Percentiles rank a stretch among this genome's conserved stretches.
Conservation (phyloP, 257 asterid species). For the Salvia rosmarinus region DNA sequence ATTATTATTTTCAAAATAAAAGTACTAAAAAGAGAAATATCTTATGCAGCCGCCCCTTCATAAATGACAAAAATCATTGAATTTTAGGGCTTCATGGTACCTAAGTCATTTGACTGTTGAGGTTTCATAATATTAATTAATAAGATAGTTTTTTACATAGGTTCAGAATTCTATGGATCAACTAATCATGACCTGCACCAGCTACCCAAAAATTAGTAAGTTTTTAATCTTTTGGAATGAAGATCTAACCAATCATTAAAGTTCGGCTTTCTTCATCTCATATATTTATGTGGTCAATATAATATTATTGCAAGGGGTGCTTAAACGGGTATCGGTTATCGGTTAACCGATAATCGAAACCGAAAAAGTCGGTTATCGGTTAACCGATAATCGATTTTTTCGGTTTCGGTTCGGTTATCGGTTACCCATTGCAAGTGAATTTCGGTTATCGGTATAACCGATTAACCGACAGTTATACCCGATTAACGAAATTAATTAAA, state of each 20-base stretch:
- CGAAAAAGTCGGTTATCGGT: too few species aligned
- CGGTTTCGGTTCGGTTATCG: too few species aligned
- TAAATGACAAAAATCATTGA: slow-evolving; percentile 38
- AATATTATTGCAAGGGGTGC: too few species aligned
- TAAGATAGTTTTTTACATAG: background rate
- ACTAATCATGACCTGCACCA: slow-evolving; percentile 47
- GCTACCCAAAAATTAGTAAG: slow-evolving; percentile 35
- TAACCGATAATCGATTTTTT: too few species aligned
- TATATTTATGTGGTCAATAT: too few species aligned
- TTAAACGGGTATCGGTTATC: too few species aligned
- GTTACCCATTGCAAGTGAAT: too few species aligned
- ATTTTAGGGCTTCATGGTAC: slow-evolving; percentile 7
- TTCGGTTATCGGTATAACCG: too few species aligned
- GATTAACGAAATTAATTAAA: too few species aligned
- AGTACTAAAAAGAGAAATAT: slow-evolving; percentile 19
- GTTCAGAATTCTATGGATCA: slow-evolving; percentile 47
- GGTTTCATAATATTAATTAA: background rate
- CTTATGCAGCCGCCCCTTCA: slow-evolving; percentile 33
- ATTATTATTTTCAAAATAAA: too few species aligned
- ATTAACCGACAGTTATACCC: too few species aligned
- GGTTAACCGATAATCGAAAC: too few species aligned
- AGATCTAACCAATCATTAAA: slow-evolving; percentile 22
- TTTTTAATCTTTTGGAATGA: slow-evolving; percentile 28
- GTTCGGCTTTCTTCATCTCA: background rate
- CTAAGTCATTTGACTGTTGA: slow-evolving; percentile 10